Evolutionary conservation across 805 yeast genomes (phyloP).

Genomic region (Teunomyces panamensis): DNA sequence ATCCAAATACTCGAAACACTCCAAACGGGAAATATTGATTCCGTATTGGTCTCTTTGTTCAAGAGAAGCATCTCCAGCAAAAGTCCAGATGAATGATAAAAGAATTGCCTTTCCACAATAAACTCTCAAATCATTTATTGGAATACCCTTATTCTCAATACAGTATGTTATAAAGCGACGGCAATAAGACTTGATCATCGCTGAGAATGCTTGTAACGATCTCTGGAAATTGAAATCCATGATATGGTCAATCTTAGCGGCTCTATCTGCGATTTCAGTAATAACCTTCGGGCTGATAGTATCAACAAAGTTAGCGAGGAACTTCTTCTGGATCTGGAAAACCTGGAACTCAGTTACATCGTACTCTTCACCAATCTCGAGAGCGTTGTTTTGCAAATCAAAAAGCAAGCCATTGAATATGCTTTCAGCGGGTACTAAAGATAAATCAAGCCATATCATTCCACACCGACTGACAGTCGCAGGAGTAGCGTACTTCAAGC

Average conservation of each 20-base stretch:
- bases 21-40: constrained; percentile 8
- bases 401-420: constrained; percentile 13
- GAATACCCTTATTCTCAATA: constrained; percentile 8
- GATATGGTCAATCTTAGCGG: constrained; percentile 41
- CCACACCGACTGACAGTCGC: constrained; percentile 95
- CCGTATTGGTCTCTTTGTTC: constrained; percentile 40
- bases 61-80: constrained; percentile 52
- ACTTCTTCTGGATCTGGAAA: constrained; percentile 9
- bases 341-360: constrained; percentile 4
- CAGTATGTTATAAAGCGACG: constrained; percentile 15
- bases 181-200: constrained; percentile 38
- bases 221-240: constrained; percentile 47
- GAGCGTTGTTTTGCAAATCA: constrained; percentile 14
- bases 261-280: constrained; percentile 9
- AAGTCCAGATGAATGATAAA: constrained; percentile 56
- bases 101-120: constrained; percentile 34
- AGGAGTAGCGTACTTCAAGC: constrained; percentile 66
- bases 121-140: constrained; percentile 20
- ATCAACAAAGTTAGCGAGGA: constrained; percentile 16
- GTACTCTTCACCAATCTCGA: constrained; percentile 9
- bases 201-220: constrained; percentile 36
- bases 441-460: constrained; percentile 66
- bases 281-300: constrained; percentile 2
- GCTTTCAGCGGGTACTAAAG: constrained; percentile 17
- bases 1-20: constrained; percentile 3